Percentiles rank a stretch among this genome's conserved stretches.
phyloP scores from a whole-genome alignment of 768 basidiomycete genomes.

The Tephrocybe rancida region DNA sequence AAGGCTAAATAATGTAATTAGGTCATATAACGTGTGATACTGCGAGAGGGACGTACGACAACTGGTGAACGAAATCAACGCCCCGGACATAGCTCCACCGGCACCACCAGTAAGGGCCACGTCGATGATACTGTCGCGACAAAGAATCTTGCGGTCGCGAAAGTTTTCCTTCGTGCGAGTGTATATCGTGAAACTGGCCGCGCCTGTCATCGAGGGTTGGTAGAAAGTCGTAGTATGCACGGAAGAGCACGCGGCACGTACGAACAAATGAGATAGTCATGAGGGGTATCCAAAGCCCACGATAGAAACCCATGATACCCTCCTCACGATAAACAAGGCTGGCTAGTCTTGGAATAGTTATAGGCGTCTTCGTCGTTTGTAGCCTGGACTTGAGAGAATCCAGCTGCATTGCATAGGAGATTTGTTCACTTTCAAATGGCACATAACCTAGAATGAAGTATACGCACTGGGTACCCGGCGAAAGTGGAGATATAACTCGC shows the following conservation, averaged over 20 bases:
- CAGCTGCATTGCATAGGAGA: conserved; percentile 46
- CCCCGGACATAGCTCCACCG: conserved; percentile 87
- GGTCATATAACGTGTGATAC: not conserved
- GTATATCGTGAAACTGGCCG: conserved; percentile 91
- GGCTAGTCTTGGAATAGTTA: conserved; percentile 75
- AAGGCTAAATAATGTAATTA: conserved; percentile 56
- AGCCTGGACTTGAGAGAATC: conserved; percentile 94
- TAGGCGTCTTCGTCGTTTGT: conserved; percentile 78
- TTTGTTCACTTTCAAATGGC: not conserved
- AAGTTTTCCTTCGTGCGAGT: conserved; percentile 80
- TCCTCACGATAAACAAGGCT: conserved; percentile 79
- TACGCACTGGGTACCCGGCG: conserved; percentile 82
- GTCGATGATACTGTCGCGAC: conserved; percentile 61
- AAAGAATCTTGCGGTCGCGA: conserved; percentile 58
- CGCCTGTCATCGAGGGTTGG: conserved; percentile 48
- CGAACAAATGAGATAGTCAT: conserved; percentile 97
- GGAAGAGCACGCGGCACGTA: conserved; percentile 42
- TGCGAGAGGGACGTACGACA: conserved; percentile 64
- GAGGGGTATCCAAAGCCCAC: conserved; percentile 90
- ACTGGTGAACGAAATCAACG: conserved; percentile 86
- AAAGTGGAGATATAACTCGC: conserved; percentile 93
- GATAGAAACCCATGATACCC: conserved; percentile 88
- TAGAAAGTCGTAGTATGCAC: not conserved
- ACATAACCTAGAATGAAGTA: not conserved
- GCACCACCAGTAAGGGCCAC: conserved; percentile 79